These are phyloP conservation scores for Ophiosphaerella korrae DNA, from an alignment of 2,329 filamentous ascomycete species.

Conservation along the genomic window DNA sequence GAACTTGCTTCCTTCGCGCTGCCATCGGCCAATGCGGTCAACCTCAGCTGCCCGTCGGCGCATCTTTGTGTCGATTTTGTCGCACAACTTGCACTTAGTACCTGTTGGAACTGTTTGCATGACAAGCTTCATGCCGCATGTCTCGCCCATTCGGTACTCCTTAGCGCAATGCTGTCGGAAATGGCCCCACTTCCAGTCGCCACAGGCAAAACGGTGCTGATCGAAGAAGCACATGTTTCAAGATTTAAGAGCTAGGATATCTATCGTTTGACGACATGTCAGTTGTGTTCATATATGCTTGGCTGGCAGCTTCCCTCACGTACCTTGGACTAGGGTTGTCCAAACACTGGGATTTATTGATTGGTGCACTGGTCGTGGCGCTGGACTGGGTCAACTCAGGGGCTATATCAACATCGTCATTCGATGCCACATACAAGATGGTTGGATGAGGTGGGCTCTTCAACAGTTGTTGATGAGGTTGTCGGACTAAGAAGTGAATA, in stretches of 20 bases:
- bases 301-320: constrained; percentile 30
- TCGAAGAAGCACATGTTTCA: constrained; percentile 92
- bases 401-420: constrained; percentile 27
- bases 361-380: constrained; percentile 28
- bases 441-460: constrained; percentile 37
- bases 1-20: constrained; percentile 67
- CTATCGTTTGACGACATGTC: constrained; percentile 35
- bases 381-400: constrained; percentile 37
- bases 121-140: constrained; percentile 90
- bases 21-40: constrained; percentile 78
- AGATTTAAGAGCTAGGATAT: constrained; percentile 35
- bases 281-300: constrained; percentile 36
- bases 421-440: constrained; percentile 36
- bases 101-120: constrained; percentile 70
- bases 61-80: constrained; percentile 85
- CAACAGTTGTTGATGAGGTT: constrained; percentile 12
- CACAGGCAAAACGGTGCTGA: constrained; percentile 81
- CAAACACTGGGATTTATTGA: constrained; percentile 25
- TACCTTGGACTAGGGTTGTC: constrained; percentile 35
- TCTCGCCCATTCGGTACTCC: constrained; percentile 95
- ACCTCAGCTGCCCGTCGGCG: constrained; percentile 75
- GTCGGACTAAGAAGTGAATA: constrained; percentile 19
- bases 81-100: constrained; percentile 80
- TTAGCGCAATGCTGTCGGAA: constrained; percentile 92
- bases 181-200: constrained; percentile 93